Evolutionary conservation across 208 protist species (phyloP), one percentile per base, ranked within the genome.

Genomic region (Crithidia brevicula): DNA sequence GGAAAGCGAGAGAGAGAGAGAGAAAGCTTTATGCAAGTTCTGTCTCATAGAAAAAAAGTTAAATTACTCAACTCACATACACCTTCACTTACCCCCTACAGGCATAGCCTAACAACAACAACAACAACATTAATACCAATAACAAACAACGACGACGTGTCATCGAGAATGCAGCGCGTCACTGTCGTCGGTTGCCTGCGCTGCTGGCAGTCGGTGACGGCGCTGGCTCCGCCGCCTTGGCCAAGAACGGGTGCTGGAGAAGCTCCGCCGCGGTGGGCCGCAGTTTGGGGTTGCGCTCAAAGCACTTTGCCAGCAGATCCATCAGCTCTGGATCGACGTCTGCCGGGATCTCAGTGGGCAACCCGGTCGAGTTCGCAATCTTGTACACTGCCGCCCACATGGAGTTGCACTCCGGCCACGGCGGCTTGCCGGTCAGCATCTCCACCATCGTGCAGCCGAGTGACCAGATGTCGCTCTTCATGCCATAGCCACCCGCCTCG

Each of bases 401-500:
- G 23, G 83, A 92, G 74, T 93, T 93, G 67, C 89, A 92, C 77
- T 93, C 87, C 36, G 92, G 92, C 92, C 89, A 95, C 60, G 92
- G 92, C n/a, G 89, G 88, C 59, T 88, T 88, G 33, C 92, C 92
- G n/a, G 85, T 95, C 40, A 96, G 72, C 94, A 98, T 96, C 54
- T 98, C 95, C 3, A 98, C 92, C 13, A 95, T 88, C 10, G 95
- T 98, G 72, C 96, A 98, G 33, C 96, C 96, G 20, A 95, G 79
- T 8, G 93, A 97, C 95, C 95, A 98, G 30, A 98, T 96, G 69
- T 98, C 96, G 60, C 92, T 96, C 76, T 93, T 92, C 71, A 86
- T 83, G 7, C 92, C 92, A 79, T 98, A 98, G 23, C 88, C 91
- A 20, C 88, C 84, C 8, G 72, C 77, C 38, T 96, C 91, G 72